Evolutionary conservation across 2,329 filamentous ascomycete species (phyloP).

Genomic region (Hypoxylon sp.): DNA sequence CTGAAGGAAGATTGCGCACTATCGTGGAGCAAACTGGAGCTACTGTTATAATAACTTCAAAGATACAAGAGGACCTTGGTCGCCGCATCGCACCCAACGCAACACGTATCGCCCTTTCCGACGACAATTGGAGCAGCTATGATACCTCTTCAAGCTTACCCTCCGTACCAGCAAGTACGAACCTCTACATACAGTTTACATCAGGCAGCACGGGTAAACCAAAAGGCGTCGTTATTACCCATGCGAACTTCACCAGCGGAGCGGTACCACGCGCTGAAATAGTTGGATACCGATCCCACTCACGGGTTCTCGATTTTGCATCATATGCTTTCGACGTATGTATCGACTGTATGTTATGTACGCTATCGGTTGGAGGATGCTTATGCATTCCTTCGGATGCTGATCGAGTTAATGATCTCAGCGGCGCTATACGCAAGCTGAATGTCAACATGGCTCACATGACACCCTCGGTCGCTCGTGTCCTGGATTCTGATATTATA

Average conservation of each 20-base stretch:
- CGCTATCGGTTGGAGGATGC: slow-evolving; percentile 58
- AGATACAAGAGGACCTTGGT: slow-evolving; percentile 50
- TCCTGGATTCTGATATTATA: slow-evolving; percentile 57
- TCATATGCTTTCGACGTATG: slow-evolving; percentile 65
- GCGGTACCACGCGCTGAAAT: slow-evolving; percentile 53
- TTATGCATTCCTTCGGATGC: slow-evolving; percentile 64
- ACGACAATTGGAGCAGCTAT: slow-evolving; percentile 36
- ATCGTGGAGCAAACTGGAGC: slow-evolving; percentile 56
- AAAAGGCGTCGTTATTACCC: slow-evolving; percentile 66
- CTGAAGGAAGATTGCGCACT: slow-evolving; percentile 54
- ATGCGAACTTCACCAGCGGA: slow-evolving; percentile 57
- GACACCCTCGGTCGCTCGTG: slow-evolving; percentile 60
- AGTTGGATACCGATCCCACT: slow-evolving; percentile 53
- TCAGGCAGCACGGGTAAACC: slow-evolving; percentile 71
- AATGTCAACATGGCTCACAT: slow-evolving; percentile 59
- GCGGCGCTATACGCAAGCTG: slow-evolving; percentile 55
- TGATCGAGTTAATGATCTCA: slow-evolving; percentile 60
- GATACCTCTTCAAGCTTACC: slow-evolving; percentile 32
- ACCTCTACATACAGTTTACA: slow-evolving; percentile 69
- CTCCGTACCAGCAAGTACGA: slow-evolving; percentile 52
- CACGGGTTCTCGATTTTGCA: slow-evolving; percentile 58
- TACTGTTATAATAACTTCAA: slow-evolving; percentile 52
- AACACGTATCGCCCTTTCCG: slow-evolving; percentile 47
- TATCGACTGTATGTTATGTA: slow-evolving; percentile 63
- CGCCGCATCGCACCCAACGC: slow-evolving; percentile 48